Evolutionary conservation across 768 basidiomycete genomes (phyloP).

Genomic region (Pseudohyphozyma bogoriensis): DNA sequence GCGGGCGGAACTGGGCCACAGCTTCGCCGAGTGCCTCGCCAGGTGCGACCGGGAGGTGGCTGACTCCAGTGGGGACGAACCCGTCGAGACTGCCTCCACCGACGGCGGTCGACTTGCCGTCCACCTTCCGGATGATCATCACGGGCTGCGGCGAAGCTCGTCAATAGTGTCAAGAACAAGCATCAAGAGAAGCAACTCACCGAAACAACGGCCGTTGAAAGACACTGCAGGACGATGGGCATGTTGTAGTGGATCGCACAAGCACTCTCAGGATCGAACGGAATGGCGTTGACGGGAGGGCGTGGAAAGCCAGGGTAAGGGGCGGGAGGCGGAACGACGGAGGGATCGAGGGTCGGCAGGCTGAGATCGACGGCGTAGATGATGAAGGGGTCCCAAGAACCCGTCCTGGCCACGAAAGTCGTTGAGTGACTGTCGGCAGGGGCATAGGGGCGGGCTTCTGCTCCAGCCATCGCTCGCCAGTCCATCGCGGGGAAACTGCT

Average conservation of each 20-base stretch:
- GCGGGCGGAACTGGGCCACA: conserved; percentile 90
- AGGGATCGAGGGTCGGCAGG: conserved; percentile 64
- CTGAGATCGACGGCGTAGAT: conserved; percentile 95
- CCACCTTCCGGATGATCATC: conserved; percentile 86
- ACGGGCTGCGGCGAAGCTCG: conserved; percentile 47
- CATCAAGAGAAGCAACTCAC: background rate
- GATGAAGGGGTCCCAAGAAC: conserved; percentile 89
- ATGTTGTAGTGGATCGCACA: conserved; percentile 93
- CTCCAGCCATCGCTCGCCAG: conserved; percentile 71
- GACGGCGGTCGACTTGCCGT: conserved; percentile 76
- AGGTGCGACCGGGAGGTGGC: conserved; percentile 67
- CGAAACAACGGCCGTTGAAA: conserved; percentile 85
- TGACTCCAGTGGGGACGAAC: conserved; percentile 44
- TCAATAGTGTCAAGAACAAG: background rate
- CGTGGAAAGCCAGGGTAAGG: conserved; percentile 83
- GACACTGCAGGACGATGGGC: conserved; percentile 85
- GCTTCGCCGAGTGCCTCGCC: conserved; percentile 89
- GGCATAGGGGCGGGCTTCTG: conserved; percentile 58
- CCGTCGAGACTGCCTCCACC: conserved; percentile 86
- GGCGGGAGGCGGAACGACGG: conserved; percentile 67
- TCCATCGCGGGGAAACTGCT: conserved; percentile 90
- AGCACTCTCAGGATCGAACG: conserved; percentile 64
- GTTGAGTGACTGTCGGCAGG: conserved; percentile 44
- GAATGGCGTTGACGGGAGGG: conserved; percentile 79
- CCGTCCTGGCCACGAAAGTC: conserved; percentile 70